A percentile compares a stretch with the other conserved stretches of the same genome.
phyloP scores from a whole-genome alignment of 176 grass and related monocot species.

The Bonia amplexicaulis region DNA sequence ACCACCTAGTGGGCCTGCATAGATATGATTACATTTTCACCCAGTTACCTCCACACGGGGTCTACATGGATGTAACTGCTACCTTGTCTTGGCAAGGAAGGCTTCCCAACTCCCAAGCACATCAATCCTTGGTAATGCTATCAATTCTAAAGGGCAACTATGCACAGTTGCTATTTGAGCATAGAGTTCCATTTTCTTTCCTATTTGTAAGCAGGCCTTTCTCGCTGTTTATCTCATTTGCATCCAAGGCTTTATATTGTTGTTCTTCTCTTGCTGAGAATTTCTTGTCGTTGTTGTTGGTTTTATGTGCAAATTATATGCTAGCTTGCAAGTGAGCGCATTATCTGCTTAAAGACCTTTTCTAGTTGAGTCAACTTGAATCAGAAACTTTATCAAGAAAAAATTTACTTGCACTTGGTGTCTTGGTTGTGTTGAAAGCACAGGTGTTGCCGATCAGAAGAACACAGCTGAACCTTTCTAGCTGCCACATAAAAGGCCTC shows the following conservation, averaged over 20 bases:
- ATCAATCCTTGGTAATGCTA: background rate
- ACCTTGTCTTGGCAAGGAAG: background rate
- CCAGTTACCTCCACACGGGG: background rate
- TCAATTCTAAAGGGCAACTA: background rate
- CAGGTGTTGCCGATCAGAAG: background rate
- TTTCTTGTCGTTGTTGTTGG: background rate
- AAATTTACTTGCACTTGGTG: background rate
- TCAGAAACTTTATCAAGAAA: constrained; percentile 20
- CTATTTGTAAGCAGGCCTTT: background rate
- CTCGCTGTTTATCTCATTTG: background rate
- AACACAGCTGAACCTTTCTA: background rate
- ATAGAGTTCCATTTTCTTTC: background rate
- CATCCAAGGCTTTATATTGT: background rate
- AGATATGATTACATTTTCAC: background rate
- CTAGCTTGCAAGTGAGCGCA: background rate
- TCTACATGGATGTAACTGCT: constrained; percentile 9
- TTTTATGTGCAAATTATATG: background rate
- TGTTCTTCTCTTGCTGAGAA: background rate
- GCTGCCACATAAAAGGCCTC: background rate
- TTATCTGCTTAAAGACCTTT: background rate
- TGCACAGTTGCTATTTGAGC: background rate
- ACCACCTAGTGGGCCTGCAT: background rate
- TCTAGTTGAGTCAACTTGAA: constrained; percentile 9
- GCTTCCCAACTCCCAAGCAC: background rate
- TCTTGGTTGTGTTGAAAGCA: background rate